phyloP scores from a whole-genome alignment of 139 green algal genomes.

The Ulvella scutata region DNA sequence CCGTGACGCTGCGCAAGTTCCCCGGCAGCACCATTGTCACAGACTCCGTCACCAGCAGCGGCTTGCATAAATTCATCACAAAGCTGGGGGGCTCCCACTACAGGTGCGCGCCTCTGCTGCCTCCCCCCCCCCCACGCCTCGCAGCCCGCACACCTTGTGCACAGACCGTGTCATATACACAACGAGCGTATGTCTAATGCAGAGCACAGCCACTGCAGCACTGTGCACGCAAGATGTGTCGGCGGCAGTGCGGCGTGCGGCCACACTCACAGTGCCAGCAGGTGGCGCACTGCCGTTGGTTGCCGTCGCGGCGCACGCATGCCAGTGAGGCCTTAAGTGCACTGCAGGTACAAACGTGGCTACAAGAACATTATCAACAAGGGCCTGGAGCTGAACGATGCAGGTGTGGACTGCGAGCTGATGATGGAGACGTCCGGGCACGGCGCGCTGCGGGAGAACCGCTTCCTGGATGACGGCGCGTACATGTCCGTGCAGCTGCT shows the following conservation, averaged over 20 bases:
- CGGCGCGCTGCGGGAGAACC: conserved; percentile 85
- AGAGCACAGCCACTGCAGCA: too few species aligned
- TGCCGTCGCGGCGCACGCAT: too few species aligned
- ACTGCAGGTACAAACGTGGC: conserved; percentile 66
- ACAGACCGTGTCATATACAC: too few species aligned
- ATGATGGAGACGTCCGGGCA: conserved; percentile 97
- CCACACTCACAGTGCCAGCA: too few species aligned
- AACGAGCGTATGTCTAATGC: too few species aligned
- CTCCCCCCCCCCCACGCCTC: too few species aligned
- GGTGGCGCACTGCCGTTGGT: too few species aligned
- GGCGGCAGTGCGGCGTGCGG: too few species aligned
- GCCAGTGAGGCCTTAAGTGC: too few species aligned
- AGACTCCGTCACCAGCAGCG: conserved; percentile 81
- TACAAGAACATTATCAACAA: conserved; percentile 97
- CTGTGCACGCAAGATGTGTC: too few species aligned
- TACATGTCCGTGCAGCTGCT: conserved; percentile 83
- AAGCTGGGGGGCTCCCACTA: conserved; percentile 59
- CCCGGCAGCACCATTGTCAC: conserved; percentile 88
- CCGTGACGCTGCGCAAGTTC: conserved; percentile 66
- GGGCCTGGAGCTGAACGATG: conserved; percentile 62
- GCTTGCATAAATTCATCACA: conserved; percentile 76
- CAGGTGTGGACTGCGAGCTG: conserved; percentile 57
- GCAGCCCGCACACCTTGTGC: too few species aligned
- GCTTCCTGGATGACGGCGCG: conserved; percentile 84
- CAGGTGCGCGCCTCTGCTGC: conserved; percentile 13